These are phyloP conservation scores for Helminthosporium solani DNA, from an alignment of 2,329 filamentous ascomycete genomes.

Conservation along the genomic window DNA sequence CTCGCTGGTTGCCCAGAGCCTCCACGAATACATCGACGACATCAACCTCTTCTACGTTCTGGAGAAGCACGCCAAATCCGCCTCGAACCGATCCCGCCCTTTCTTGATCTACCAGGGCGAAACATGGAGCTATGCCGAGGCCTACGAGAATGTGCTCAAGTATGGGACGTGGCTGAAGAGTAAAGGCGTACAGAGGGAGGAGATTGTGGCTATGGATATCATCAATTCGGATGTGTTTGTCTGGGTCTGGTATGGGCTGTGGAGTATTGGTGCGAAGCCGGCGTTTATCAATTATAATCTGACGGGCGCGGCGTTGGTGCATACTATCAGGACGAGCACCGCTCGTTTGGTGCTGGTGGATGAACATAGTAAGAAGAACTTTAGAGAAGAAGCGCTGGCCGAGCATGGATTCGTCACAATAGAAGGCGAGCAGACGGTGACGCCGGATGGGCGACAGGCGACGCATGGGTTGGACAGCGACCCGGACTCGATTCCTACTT, in stretches of 20 bases:
- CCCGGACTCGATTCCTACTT: slow-evolving; percentile 17
- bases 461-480: slow-evolving; percentile 29
- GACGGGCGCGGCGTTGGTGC: slow-evolving; percentile 37
- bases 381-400: slow-evolving; percentile 24
- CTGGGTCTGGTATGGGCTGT: slow-evolving; percentile 42
- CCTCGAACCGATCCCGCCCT: slow-evolving; percentile 21
- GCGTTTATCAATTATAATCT: slow-evolving; percentile 45
- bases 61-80: slow-evolving; percentile 32
- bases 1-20: slow-evolving; percentile 46
- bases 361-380: slow-evolving; percentile 45
- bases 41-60: slow-evolving; percentile 56
- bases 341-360: slow-evolving; percentile 62
- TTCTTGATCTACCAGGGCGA: slow-evolving; percentile 39
- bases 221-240: slow-evolving; percentile 40
- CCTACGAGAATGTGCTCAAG: slow-evolving; percentile 35
- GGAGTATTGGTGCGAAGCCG: slow-evolving; percentile 41
- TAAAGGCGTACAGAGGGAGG: slow-evolving; percentile 36
- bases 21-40: slow-evolving; percentile 58
- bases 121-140: slow-evolving; percentile 38
- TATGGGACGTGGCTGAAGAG: slow-evolving; percentile 42
- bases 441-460: slow-evolving; percentile 11
- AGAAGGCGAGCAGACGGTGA: slow-evolving; percentile 1
- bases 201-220: slow-evolving; percentile 44
- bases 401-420: slow-evolving; percentile 30
- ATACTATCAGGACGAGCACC: slow-evolving; percentile 60